Evolutionary conservation across 306 rosid genomes (phyloP).

Genomic region (Hippophae gyantsensis): DNA sequence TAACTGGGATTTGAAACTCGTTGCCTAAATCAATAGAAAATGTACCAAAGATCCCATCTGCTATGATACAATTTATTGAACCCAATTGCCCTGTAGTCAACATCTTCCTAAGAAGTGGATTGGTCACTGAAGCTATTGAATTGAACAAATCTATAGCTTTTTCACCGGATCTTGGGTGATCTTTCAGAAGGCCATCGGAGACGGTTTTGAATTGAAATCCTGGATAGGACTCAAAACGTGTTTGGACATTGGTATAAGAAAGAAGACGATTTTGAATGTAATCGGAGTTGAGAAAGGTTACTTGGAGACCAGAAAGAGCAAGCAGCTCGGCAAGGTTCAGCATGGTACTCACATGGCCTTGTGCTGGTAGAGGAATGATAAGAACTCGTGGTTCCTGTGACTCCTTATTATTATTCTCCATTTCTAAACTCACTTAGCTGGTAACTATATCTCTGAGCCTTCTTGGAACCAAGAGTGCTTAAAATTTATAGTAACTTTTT

Average conservation of each 20-base stretch:
- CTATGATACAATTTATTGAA: conserved; percentile 22
- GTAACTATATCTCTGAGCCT: too few relatives aligned
- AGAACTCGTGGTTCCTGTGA: conserved; percentile 13
- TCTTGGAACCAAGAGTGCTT: too few relatives aligned
- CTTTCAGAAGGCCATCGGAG: conserved; percentile 19
- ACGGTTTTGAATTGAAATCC: conserved; percentile 31
- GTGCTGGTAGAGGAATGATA: conserved; percentile 21
- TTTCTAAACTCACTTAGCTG: too few relatives aligned
- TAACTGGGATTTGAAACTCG: conserved; percentile 20
- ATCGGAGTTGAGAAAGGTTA: conserved; percentile 40
- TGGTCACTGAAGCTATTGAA: not conserved
- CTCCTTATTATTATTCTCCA: too few relatives aligned
- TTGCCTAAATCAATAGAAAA: conserved; percentile 23
- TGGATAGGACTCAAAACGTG: conserved; percentile 20
- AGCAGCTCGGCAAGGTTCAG: conserved; percentile 46
- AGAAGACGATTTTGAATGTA: conserved; percentile 22
- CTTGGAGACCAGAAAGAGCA: conserved; percentile 12
- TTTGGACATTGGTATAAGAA: conserved; percentile 13
- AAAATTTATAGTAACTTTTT: too few relatives aligned
- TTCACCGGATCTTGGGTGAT: conserved; percentile 7
- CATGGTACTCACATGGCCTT: conserved; percentile 42
- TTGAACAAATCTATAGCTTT: not conserved
- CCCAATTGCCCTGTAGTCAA: conserved; percentile 1
- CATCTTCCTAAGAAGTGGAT: conserved; percentile 24
- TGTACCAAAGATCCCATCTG: conserved; percentile 26